Evolutionary conservation across 164 flowering plant species (phyloP), one percentile per base, ranked within the genome.

Genomic region (Magnolia changhungtana): DNA sequence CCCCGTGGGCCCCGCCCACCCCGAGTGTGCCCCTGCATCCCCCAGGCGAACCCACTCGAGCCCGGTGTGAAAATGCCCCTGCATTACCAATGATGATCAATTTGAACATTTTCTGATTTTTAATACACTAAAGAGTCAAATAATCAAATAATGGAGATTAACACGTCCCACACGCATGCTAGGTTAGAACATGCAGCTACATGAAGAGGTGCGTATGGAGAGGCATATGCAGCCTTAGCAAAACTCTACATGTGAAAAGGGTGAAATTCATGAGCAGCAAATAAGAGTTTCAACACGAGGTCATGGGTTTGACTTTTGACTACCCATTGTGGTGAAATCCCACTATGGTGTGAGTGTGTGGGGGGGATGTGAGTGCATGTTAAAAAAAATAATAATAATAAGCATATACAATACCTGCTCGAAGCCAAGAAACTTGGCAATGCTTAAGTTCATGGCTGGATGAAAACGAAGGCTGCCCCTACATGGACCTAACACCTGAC

Each of bases 381-480:
- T 27, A 27, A 27, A 27, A 27, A 27, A 1, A 27, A 27, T 27
- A 27, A 1, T 27, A 27, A 27, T 27, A 27, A 27, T 27, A 37
- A 37, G 45, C 45, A 20, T 2, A 37, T 37, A 37, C 7, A 74
- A 66, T 86, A 94, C 99, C 99, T 96, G 98, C 81, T 90, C 89
- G 78, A 96, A 93, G 49, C 92, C 91, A 77, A 96, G 98, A 83
- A 94, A 96, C 84, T 96, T 96, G 70, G 95, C 88, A 71, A 87
- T 85, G 82, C 98, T 94, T 82, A 94, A 86, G 86, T 90, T 96
- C 98, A 96, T 87, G 21, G 86, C 82, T 50, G 97, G 94, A 84
- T 96, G 98, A 76, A 86, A 94, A 58, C 98, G 98, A 18, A 96
- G 82, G 73, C 98, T 97, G 67, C 99, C 99, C 73, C 99, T 91